A percentile compares a stretch with the other conserved stretches of the same genome.
These are phyloP conservation scores for Pseudoscleropodium purum DNA, from an alignment of 225 moss, liverwort and hornwort species.

Conservation along the genomic window DNA sequence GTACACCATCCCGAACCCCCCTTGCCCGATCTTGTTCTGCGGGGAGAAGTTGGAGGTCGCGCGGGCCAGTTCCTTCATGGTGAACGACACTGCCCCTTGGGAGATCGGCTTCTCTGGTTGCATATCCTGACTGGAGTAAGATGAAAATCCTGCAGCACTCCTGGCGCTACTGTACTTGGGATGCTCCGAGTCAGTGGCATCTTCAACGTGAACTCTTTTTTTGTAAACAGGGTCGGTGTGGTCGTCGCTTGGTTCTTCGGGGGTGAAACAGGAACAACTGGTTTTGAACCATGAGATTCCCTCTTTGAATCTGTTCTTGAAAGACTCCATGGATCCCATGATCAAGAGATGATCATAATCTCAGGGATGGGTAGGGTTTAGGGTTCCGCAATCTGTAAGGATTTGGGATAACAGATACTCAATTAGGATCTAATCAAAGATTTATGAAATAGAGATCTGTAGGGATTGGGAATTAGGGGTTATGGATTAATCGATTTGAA, in stretches of 20 bases:
- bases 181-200: neutral
- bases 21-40: slow-evolving; percentile 55
- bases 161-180: neutral
- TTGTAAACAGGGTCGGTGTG: neutral
- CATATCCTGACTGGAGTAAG: slow-evolving; percentile 14
- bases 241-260: neutral
- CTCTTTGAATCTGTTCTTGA: neutral
- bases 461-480: neutral
- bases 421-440: neutral
- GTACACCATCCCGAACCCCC: slow-evolving; percentile 58
- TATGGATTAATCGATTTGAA: neutral
- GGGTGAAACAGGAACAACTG: neutral
- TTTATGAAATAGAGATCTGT: neutral
- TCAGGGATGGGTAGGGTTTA: neutral
- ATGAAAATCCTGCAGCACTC: neutral
- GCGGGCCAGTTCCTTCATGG: slow-evolving; percentile 38
- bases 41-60: slow-evolving; percentile 40
- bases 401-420: neutral
- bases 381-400: neutral
- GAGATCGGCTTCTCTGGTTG: neutral
- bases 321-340: neutral
- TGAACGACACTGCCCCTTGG: slow-evolving; percentile 26
- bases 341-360: neutral
- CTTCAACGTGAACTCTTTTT: neutral
- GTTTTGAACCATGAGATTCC: neutral